Evolutionary conservation across 192 early-diverging fungal genomes (phyloP).

Genomic region (Dissophora globulifera): DNA sequence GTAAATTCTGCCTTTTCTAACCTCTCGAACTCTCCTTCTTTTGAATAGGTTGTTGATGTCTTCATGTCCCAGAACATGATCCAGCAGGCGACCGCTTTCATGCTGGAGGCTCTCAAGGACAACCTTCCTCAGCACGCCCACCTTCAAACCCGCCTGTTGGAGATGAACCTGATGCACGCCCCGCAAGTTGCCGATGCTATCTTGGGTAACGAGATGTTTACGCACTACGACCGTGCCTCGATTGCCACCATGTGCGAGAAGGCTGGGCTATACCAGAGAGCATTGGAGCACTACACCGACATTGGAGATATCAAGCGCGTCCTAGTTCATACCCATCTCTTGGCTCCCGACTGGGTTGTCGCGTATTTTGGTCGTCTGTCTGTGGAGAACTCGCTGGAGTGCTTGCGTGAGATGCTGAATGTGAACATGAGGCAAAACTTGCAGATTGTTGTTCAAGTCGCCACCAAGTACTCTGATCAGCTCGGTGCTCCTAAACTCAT

Average conservation of each 20-base stretch:
- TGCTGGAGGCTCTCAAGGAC: slow-evolving; percentile 95
- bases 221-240: slow-evolving; percentile 92
- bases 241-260: slow-evolving; percentile 97
- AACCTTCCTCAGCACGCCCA: slow-evolving; percentile 91
- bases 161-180: slow-evolving; percentile 97
- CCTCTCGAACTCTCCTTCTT: neutral
- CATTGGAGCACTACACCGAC: slow-evolving; percentile 97
- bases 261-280: slow-evolving; percentile 95
- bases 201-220: slow-evolving; percentile 94
- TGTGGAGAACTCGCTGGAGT: slow-evolving; percentile 95
- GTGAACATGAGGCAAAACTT: slow-evolving; percentile 95
- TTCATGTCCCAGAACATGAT: slow-evolving; percentile 93
- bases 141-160: slow-evolving; percentile 93
- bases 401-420: slow-evolving; percentile 92
- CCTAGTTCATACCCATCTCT: slow-evolving; percentile 86
- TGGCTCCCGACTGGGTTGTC: slow-evolving; percentile 93
- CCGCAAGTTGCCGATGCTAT: slow-evolving; percentile 99
- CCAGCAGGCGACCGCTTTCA: slow-evolving; percentile 96
- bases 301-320: slow-evolving; percentile 96
- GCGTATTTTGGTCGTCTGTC: slow-evolving; percentile 95
- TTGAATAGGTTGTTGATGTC: slow-evolving; percentile 85
- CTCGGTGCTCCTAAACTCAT: slow-evolving; percentile 90
- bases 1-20: too few relatives aligned
- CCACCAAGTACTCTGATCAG: slow-evolving; percentile 97
- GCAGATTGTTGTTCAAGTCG: slow-evolving; percentile 94